A percentile compares a stretch with the other conserved stretches of the same genome.
These are phyloP conservation scores for Ascochyta koolunga DNA, from an alignment of 2,329 filamentous ascomycete genomes.

Conservation along the genomic window DNA sequence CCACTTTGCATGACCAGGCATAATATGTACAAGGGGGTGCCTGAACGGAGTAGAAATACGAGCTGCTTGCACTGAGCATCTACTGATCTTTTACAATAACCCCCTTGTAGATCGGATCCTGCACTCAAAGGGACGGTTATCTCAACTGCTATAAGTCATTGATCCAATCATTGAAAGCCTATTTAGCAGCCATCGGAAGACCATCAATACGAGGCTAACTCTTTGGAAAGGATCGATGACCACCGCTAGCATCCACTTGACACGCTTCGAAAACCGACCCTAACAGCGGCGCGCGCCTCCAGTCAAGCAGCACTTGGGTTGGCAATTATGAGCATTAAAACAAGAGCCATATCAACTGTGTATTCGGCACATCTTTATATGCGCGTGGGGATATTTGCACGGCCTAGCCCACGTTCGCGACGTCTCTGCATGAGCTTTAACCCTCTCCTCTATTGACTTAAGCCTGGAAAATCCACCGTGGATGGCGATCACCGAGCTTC, in stretches of 20 bases:
- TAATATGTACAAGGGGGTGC: no score
- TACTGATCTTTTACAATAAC: no score
- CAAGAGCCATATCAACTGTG: background rate
- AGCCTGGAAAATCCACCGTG: constrained; percentile 45
- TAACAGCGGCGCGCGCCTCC: background rate
- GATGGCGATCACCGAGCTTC: constrained; percentile 42
- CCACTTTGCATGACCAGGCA: background rate
- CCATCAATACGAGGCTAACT: background rate
- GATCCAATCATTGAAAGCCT: background rate
- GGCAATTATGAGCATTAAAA: background rate
- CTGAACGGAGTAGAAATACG: no score
- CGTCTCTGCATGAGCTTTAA: background rate
- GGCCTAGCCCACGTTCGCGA: background rate
- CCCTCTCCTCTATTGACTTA: constrained; percentile 4
- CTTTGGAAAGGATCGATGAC: background rate
- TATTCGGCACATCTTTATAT: background rate
- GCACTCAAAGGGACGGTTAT: background rate
- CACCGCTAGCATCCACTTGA: background rate
- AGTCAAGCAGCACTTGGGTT: background rate
- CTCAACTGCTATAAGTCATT: background rate
- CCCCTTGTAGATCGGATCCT: no score
- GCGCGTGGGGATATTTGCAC: background rate
- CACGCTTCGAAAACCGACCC: background rate
- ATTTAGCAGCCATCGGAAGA: background rate
- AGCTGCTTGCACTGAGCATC: no score